Evolutionary conservation across 352 stramenopile species (phyloP).

Genomic region (Pythium periplocum): DNA sequence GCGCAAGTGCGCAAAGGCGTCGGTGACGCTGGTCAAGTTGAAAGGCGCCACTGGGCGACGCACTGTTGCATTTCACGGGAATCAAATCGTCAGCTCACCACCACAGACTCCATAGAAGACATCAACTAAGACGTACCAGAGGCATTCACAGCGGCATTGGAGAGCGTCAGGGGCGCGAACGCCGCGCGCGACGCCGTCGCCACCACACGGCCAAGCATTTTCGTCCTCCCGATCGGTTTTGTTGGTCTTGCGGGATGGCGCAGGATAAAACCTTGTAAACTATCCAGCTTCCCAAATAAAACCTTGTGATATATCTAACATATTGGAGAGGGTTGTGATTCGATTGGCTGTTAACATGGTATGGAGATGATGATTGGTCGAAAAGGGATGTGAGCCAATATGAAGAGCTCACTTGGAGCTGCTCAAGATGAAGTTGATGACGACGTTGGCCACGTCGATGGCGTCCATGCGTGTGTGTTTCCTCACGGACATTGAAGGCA

Average conservation of each 20-base stretch:
- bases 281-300: too few species aligned
- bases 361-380: conserved; percentile 5
- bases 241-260: too few species aligned
- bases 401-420: too few species aligned
- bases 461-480: conserved; percentile 45
- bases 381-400: conserved; percentile 3
- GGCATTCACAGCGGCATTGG: conserved; percentile 3
- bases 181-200: conserved; percentile 20
- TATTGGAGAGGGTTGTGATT: too few species aligned
- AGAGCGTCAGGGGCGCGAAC: conserved; percentile 14
- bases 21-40: conserved; percentile 13
- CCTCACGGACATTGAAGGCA: conserved; percentile 77
- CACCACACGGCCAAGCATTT: conserved; percentile 23
- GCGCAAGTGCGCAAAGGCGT: conserved; percentile 35
- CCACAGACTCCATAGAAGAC: conserved; percentile 9
- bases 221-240: background rate
- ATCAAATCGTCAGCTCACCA: conserved; percentile 1
- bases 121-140: background rate
- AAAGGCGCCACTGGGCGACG: conserved; percentile 13
- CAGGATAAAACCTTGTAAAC: too few species aligned
- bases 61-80: conserved; percentile 4
- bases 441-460: conserved; percentile 4
- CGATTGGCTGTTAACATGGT: too few species aligned
- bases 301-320: too few species aligned
- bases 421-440: conserved; percentile 11